Evolutionary conservation across 2,329 filamentous ascomycete genomes (phyloP).

Genomic region (Talaromyces sp.): DNA sequence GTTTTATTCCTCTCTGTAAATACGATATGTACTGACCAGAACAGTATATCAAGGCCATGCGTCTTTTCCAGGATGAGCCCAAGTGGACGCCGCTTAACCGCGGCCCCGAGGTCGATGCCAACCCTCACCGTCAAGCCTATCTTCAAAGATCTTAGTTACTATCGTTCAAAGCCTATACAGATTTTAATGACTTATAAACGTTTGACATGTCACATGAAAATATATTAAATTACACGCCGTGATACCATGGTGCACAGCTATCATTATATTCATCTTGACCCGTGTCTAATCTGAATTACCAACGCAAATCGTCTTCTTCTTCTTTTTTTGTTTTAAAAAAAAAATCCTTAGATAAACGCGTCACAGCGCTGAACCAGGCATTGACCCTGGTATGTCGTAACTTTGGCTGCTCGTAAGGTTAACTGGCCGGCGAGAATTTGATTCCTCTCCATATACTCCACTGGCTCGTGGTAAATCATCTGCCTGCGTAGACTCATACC

Average conservation of each 20-base stretch:
- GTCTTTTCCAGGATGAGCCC: slow-evolving; percentile 95
- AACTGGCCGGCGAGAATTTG: slow-evolving; percentile 26
- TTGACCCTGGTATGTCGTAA: slow-evolving; percentile 35
- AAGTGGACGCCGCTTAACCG: slow-evolving; percentile 97
- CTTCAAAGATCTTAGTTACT: slow-evolving; percentile 36
- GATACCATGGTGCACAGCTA: background rate
- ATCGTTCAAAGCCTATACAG: slow-evolving; percentile 13
- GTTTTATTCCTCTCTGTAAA: background rate
- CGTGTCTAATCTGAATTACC: background rate
- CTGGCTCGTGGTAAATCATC: slow-evolving; percentile 24
- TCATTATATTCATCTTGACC: background rate
- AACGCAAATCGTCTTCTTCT: background rate
- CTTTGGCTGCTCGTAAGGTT: slow-evolving; percentile 20
- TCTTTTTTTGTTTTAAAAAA: background rate
- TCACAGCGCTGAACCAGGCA: slow-evolving; percentile 27
- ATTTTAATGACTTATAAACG: background rate
- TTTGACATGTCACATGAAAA: background rate
- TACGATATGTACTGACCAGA: background rate
- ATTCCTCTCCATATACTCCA: slow-evolving; percentile 28
- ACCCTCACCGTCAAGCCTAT: slow-evolving; percentile 74
- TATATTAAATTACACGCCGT: background rate
- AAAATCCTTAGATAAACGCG: background rate
- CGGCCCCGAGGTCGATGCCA: slow-evolving; percentile 67
- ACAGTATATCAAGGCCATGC: slow-evolving; percentile 92
- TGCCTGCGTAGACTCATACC: slow-evolving; percentile 21